Evolutionary conservation across 1,284 basidiomycete genomes (phyloP).

Genomic region (Trichosporon asahii): DNA sequence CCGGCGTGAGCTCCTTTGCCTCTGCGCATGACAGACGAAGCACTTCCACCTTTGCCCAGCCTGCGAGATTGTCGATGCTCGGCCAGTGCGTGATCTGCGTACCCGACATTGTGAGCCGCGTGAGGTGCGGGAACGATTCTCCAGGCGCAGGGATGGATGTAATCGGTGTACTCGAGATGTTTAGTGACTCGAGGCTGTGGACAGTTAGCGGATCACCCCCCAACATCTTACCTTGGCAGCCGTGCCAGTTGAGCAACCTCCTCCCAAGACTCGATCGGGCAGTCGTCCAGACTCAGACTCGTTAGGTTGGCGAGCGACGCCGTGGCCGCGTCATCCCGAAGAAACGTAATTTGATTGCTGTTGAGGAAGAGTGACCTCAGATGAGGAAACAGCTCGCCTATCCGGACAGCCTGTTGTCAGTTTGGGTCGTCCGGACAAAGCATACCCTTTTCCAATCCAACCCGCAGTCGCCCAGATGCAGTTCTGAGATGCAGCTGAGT

Average conservation of each 20-base stretch:
- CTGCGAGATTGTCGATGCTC: slow-evolving; percentile 65
- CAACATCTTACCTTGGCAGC: slow-evolving; percentile 56
- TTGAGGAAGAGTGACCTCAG: slow-evolving; percentile 70
- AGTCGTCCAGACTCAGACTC: slow-evolving; percentile 71
- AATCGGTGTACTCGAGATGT: slow-evolving; percentile 67
- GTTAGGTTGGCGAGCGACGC: slow-evolving; percentile 50
- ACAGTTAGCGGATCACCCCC: slow-evolving; percentile 34
- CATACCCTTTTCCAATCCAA: slow-evolving; percentile 67
- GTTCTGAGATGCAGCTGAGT: slow-evolving; percentile 61
- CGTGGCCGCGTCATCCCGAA: background rate
- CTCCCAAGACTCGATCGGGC: slow-evolving; percentile 63
- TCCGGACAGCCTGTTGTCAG: slow-evolving; percentile 43
- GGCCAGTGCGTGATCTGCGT: slow-evolving; percentile 65
- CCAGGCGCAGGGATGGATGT: slow-evolving; percentile 54
- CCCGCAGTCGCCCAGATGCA: slow-evolving; percentile 72
- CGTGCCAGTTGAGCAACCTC: slow-evolving; percentile 57
- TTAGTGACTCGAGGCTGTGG: slow-evolving; percentile 58
- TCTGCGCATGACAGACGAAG: slow-evolving; percentile 19
- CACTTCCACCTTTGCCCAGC: slow-evolving; percentile 24
- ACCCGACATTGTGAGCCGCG: slow-evolving; percentile 45
- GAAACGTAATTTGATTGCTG: slow-evolving; percentile 57
- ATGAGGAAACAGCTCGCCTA: slow-evolving; percentile 60
- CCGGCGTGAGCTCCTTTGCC: background rate
- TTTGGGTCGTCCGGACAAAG: background rate
- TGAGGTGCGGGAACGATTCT: slow-evolving; percentile 55